Base-by-base conservation (phyloP, 257 asterid genomes). In the Nicotiana otophora region DNA sequence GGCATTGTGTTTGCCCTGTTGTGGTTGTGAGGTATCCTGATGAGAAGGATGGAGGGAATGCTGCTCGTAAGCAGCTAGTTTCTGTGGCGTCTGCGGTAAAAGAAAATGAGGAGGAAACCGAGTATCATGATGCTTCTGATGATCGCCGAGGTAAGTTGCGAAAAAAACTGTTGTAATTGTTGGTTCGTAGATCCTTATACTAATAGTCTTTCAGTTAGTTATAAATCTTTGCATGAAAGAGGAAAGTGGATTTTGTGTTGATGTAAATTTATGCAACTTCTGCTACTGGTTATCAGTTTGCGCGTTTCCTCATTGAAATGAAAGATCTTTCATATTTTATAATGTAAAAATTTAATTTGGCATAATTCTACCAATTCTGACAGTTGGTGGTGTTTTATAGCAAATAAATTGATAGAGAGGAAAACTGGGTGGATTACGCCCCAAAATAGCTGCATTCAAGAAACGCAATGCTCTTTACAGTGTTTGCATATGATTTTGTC, bases 1-100 rank as follows among this genome's bases (percentile, higher is more conserved):
- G 82, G 48, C 90, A 88, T 62, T 88, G 90, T 80, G 90, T 86
- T 61, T 88, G 90, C 26, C 90, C 89, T 74, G 89, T 88, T 14
- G 90, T 88, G 34, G 90, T 88, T 46, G 90, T 88, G 60, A 88
- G 90, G 78, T 87, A 84, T 48, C 90, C 88, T 51, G 87, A 85
- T 75, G 89, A 86, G 26, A 88, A 79, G 23, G 89, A 86, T 46
- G 85, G 60, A 4, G 85, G 77, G 26, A 67, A 28, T 82, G 62
- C 77, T 10, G 83, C 55, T 48, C 70, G 33, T 67, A 81, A 60
- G 36, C 65, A 28, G 16, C 84, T 54, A 17, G 86, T 65, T 30
- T 75, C 83, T 6, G 55, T 31, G 19, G 85, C 82, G 14, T 46
- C 83, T 20, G 82, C 33, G 34, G 70, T 66, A 14, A 60, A 78